phyloP scores from a whole-genome alignment of 2,329 filamentous ascomycete genomes.

The Pezicula radicicola region DNA sequence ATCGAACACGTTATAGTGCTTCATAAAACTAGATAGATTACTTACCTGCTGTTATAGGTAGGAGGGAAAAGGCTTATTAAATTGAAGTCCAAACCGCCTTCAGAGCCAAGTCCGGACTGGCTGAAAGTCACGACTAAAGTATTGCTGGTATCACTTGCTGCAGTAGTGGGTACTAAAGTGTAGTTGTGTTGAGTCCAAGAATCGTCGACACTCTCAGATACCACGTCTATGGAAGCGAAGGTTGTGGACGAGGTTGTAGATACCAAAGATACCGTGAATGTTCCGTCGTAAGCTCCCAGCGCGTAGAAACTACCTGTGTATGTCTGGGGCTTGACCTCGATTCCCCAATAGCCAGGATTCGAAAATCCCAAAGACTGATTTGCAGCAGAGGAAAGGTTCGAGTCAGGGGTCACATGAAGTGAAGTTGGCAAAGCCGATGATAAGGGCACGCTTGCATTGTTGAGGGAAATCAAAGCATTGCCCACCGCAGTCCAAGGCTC shows the following conservation, averaged over 20 bases:
- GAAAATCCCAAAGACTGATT: slow-evolving; percentile 36
- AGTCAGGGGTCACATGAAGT: slow-evolving; percentile 23
- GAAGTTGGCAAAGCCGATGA: slow-evolving; percentile 9
- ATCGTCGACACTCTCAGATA: background rate
- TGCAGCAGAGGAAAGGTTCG: slow-evolving; percentile 7
- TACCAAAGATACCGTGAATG: slow-evolving; percentile 22
- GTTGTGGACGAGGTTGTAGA: background rate
- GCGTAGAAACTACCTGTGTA: slow-evolving; percentile 11
- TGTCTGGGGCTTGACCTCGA: slow-evolving; percentile 22
- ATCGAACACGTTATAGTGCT: slow-evolving; percentile 19
- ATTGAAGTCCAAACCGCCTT: slow-evolving; percentile 46
- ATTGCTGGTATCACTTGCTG: slow-evolving; percentile 39
- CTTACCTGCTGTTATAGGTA: slow-evolving; percentile 47
- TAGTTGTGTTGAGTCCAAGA: slow-evolving; percentile 10
- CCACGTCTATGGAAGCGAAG: slow-evolving; percentile 6
- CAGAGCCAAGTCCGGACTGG: slow-evolving; percentile 36
- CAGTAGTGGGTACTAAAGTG: slow-evolving; percentile 2
- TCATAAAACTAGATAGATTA: too few species aligned
- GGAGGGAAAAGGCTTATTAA: slow-evolving; percentile 58
- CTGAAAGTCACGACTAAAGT: slow-evolving; percentile 49
- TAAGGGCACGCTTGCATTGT: slow-evolving; percentile 4
- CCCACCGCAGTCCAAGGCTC: slow-evolving; percentile 24
- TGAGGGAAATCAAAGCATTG: slow-evolving; percentile 24
- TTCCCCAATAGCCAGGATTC: slow-evolving; percentile 54
- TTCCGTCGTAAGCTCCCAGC: slow-evolving; percentile 5